phyloP scores from a whole-genome alignment of 192 early-diverging fungal genomes.

The Gamsiella multidivaricata region DNA sequence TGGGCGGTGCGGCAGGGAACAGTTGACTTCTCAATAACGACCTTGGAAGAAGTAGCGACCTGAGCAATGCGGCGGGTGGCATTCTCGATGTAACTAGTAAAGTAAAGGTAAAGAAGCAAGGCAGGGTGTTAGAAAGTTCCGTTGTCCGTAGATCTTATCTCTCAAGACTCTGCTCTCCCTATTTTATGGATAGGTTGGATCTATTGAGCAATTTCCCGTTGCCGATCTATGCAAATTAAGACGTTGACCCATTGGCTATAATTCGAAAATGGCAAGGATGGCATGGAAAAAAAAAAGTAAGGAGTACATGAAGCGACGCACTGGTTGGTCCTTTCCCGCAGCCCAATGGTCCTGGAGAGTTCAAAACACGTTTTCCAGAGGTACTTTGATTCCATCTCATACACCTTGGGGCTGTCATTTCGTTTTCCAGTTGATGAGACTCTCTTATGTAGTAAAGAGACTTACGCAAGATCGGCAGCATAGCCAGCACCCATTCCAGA shows the following conservation, averaged over 20 bases:
- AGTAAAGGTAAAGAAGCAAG: neutral
- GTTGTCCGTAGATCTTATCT: neutral
- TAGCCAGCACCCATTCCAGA: constrained; percentile 80
- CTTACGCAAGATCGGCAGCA: constrained; percentile 87
- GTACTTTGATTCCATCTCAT: neutral
- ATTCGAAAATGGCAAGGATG: neutral
- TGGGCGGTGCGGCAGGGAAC: constrained; percentile 94
- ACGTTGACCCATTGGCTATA: neutral
- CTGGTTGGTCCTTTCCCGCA: neutral
- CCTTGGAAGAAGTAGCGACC: constrained; percentile 82
- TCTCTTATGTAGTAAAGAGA: no score
- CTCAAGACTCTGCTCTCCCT: neutral
- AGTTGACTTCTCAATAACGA: constrained; percentile 95
- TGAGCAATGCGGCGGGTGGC: constrained; percentile 87
- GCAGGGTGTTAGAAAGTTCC: neutral
- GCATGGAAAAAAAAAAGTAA: constrained; percentile 1
- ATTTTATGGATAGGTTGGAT: neutral
- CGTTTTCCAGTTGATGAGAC: no score
- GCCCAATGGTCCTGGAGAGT: constrained; percentile 13
- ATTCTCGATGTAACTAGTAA: constrained; percentile 76
- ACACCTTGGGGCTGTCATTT: no score
- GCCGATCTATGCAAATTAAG: neutral
- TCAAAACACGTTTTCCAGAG: constrained; percentile 6
- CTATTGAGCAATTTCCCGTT: constrained; percentile 1
- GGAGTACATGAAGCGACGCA: neutral